Conservation (phyloP, 805 yeast genomes). For the Jamesozyma lodderae region DNA sequence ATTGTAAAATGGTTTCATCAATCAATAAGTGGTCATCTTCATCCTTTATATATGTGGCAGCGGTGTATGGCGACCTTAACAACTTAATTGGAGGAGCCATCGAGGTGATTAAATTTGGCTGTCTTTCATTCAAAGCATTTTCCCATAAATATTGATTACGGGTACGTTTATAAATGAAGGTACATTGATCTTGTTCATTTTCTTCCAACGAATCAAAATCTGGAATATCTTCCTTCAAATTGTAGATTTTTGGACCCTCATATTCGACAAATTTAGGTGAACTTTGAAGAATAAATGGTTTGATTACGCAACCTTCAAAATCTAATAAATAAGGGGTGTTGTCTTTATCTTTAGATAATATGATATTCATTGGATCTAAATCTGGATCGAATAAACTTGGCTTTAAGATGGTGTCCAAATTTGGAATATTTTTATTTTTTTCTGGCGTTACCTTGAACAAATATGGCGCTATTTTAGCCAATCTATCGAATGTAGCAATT, state of each 20-base stretch:
- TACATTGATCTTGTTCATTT: slow-evolving; percentile 67
- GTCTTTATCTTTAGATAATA: slow-evolving; percentile 35
- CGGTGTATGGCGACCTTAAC: slow-evolving; percentile 53
- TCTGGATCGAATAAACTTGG: slow-evolving; percentile 78
- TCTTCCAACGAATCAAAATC: slow-evolving; percentile 60
- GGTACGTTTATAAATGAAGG: slow-evolving; percentile 80
- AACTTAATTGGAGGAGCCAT: slow-evolving; percentile 78
- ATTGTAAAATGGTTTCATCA: slow-evolving; percentile 57
- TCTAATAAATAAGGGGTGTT: slow-evolving; percentile 53
- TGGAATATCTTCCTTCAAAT: slow-evolving; percentile 64
- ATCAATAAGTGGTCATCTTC: slow-evolving; percentile 53
- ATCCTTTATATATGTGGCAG: slow-evolving; percentile 48
- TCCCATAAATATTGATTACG: slow-evolving; percentile 91
- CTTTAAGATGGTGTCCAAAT: slow-evolving; percentile 49
- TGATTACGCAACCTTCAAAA: slow-evolving; percentile 70
- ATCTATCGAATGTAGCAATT: slow-evolving; percentile 52
- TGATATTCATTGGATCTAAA: slow-evolving; percentile 82
- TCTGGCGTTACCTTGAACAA: slow-evolving; percentile 44
- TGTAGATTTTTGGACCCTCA: slow-evolving; percentile 80
- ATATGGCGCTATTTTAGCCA: slow-evolving; percentile 45
- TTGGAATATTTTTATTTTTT: slow-evolving; percentile 46
- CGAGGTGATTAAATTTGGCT: slow-evolving; percentile 63
- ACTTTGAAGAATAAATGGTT: slow-evolving; percentile 70
- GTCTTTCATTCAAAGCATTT: slow-evolving; percentile 52
- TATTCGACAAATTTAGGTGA: slow-evolving; percentile 81